Conservation (phyloP, 2,329 filamentous ascomycete genomes). For the Aspergillus unguis region DNA sequence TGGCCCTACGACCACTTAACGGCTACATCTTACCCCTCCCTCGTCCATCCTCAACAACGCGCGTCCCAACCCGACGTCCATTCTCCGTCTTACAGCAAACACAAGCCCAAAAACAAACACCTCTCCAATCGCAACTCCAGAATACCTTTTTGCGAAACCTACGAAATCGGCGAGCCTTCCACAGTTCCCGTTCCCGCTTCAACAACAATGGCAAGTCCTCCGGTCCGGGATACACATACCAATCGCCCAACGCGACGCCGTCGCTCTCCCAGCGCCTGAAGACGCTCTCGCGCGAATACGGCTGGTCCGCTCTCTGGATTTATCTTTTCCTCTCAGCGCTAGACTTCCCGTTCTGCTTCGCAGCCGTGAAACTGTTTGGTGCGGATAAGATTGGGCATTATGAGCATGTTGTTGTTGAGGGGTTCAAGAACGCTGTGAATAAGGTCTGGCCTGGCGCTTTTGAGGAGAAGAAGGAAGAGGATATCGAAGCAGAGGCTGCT, state of each 20-base stretch:
- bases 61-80: constrained; percentile 4
- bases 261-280: constrained; percentile 70
- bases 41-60: background rate
- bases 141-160: background rate
- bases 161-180: constrained; percentile 26
- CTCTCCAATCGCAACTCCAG: background rate
- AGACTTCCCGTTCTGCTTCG: constrained; percentile 94
- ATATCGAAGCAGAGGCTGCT: constrained; percentile 43
- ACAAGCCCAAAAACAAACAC: constrained; percentile 2
- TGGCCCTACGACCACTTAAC: constrained; percentile 17
- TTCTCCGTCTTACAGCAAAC: constrained; percentile 4
- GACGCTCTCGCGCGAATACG: constrained; percentile 86
- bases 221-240: constrained; percentile 1
- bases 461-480: constrained; percentile 27
- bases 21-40: background rate
- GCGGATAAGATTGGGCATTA: constrained; percentile 74
- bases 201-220: constrained; percentile 8
- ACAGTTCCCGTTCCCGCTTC: constrained; percentile 12
- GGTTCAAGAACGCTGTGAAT: constrained; percentile 31
- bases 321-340: constrained; percentile 78
- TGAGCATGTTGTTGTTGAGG: constrained; percentile 44
- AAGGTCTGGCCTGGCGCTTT: constrained; percentile 38
- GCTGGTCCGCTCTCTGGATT: constrained; percentile 88
- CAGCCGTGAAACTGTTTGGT: constrained; percentile 77
- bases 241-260: constrained; percentile 30